Conservation (phyloP, 345 rosid species). For the Hibiscus trionum region DNA sequence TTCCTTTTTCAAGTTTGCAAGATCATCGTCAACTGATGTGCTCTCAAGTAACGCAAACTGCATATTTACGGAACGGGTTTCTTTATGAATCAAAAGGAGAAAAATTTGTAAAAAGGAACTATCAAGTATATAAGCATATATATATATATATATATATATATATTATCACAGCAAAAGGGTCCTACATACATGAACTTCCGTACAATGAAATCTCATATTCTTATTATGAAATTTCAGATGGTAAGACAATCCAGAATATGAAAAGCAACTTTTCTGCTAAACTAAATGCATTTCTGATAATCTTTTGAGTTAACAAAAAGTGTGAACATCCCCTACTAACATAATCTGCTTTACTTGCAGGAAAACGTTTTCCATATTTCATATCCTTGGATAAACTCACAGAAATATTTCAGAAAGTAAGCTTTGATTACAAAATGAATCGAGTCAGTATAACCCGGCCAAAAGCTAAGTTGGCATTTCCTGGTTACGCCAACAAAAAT, state of each 20-base stretch:
- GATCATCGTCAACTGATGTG: constrained; percentile 66
- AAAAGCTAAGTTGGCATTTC: background rate
- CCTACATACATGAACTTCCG: background rate
- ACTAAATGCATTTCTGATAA: background rate
- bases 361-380: background rate
- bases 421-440: background rate
- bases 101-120: background rate
- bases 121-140: background rate
- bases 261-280: background rate
- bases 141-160: background rate
- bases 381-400: background rate
- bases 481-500: background rate
- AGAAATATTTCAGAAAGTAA: background rate
- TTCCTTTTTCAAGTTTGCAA: constrained; percentile 57
- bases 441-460: background rate
- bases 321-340: background rate
- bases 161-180: background rate
- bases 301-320: background rate
- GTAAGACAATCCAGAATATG: background rate
- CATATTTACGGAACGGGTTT: background rate
- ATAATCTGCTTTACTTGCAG: background rate
- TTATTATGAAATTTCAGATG: background rate
- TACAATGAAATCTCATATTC: background rate
- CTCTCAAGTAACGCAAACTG: constrained; percentile 70
- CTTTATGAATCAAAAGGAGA: background rate